Conservation (phyloP, 2,329 filamentous ascomycete species). For the Arthrobotrys conoides region DNA sequence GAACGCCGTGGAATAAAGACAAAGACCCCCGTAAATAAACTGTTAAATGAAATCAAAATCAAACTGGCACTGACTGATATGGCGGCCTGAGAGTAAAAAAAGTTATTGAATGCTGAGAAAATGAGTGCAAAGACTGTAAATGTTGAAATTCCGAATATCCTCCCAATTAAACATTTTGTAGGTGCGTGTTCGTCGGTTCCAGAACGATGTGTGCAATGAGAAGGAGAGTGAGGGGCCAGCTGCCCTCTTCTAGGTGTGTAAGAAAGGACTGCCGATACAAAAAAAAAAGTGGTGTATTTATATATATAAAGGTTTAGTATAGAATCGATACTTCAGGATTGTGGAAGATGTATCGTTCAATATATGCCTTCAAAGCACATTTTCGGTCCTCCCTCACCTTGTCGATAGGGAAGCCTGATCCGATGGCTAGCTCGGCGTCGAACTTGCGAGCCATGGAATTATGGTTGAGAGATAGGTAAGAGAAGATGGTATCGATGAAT, state of each 20-base stretch:
- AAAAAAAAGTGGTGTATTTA: no score
- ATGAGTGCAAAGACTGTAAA: conserved; percentile 12
- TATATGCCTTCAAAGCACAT: conserved; percentile 51
- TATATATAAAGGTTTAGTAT: conserved; percentile 27
- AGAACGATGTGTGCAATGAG: conserved; percentile 55
- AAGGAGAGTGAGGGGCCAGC: conserved; percentile 46
- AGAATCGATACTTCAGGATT: conserved; percentile 37
- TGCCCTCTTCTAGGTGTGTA: conserved; percentile 16
- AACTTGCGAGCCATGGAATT: conserved; percentile 58
- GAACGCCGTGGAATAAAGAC: conserved; percentile 32
- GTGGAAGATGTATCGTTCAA: conserved; percentile 58
- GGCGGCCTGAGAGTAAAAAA: background rate
- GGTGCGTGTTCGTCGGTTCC: conserved; percentile 11
- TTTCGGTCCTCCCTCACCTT: conserved; percentile 54
- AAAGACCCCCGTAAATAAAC: conserved; percentile 10
- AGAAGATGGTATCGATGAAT: conserved; percentile 55
- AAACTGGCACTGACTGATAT: background rate
- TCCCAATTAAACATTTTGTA: conserved; percentile 55
- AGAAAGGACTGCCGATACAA: background rate
- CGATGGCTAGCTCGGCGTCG: conserved; percentile 51
- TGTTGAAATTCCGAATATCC: conserved; percentile 27
- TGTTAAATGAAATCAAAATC: conserved; percentile 18
- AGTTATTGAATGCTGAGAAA: background rate
- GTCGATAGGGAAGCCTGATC: conserved; percentile 53
- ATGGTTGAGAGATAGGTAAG: conserved; percentile 58